Evolutionary conservation across 345 rosid genomes (phyloP), one percentile per base, ranked within the genome.

Genomic region (Zanthoxylum bungeanum): DNA sequence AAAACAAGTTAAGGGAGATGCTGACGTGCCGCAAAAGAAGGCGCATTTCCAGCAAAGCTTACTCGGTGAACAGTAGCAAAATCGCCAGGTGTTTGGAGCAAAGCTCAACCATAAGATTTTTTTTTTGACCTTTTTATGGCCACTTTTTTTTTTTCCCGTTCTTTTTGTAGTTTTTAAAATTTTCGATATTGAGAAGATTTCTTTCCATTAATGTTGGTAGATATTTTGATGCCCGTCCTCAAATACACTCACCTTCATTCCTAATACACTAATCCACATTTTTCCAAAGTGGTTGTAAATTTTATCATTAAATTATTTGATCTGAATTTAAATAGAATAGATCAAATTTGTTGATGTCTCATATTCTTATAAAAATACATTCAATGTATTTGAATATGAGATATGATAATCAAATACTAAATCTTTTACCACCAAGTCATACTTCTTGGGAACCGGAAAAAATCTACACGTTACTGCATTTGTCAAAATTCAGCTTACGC

Each of bases 201-300:
- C 24, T 33, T 55, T 36, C 52, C 7, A 37, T 14, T 31, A 68
- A 52, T 22, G 64, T 34, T 7, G 75, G 60, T 62, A 66, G 66
- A 68, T 33, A 46, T 47, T 69, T 77, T 28, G 49, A 77, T 77
- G 67, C 56, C 69, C 73, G 63, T 51, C 76, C 66, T 67, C 12
- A 33, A 46, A 36, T 39, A 16, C 67, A 56, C 57, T 37, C 69
- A 24, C 58, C 69, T 37, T 7, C 55, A 19, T 10, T 9, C 31
- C 59, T 25, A 24, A 2, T 42, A 69, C 19, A 56, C 62, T 3
- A 1, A 3, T 44, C 30, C 7, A 22, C 71, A n/a, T n/a, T n/a
- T n/a, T n/a, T n/a, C n/a, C n/a, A n/a, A n/a, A n/a, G n/a, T n/a
- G n/a, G n/a, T n/a, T n/a, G n/a, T n/a, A n/a, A n/a, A n/a, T n/a